Percentiles rank a stretch among this genome's conserved stretches.
Conservation (phyloP, 2,329 filamentous ascomycete species). For the Pestalotiopsis sp. region DNA sequence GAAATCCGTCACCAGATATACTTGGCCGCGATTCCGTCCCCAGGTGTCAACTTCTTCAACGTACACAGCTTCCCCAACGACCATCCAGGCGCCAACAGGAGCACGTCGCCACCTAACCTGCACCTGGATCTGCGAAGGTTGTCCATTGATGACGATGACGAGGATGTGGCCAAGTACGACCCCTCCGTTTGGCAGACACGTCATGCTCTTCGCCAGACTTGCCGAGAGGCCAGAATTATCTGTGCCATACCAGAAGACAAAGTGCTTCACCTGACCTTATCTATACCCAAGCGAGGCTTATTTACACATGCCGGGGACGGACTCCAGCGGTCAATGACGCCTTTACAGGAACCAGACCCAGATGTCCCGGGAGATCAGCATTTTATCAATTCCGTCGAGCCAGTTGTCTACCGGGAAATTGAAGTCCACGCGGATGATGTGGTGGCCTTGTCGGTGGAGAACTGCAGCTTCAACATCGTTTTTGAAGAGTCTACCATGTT, state of each 20-base stretch:
- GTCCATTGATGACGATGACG: slow-evolving; percentile 27
- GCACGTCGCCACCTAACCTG: slow-evolving; percentile 28
- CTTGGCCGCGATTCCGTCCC: slow-evolving; percentile 24
- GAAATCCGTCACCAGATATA: slow-evolving; percentile 33
- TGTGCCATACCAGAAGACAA: slow-evolving; percentile 24
- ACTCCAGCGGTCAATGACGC: slow-evolving; percentile 23
- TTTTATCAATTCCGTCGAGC: slow-evolving; percentile 15
- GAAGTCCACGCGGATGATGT: slow-evolving; percentile 28
- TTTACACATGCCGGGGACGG: slow-evolving; percentile 30
- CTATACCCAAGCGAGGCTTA: slow-evolving; percentile 28
- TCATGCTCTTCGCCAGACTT: slow-evolving; percentile 22
- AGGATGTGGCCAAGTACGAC: slow-evolving; percentile 28
- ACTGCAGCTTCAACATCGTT: slow-evolving; percentile 35
- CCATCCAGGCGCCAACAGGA: slow-evolving; percentile 28
- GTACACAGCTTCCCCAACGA: slow-evolving; percentile 35
- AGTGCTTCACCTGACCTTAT: slow-evolving; percentile 24
- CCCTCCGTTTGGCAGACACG: slow-evolving; percentile 32
- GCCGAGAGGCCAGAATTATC: slow-evolving; percentile 29
- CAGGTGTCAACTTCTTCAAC: slow-evolving; percentile 38
- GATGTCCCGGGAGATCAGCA: not conserved
- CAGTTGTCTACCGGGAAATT: slow-evolving; percentile 23
- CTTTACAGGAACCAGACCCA: not conserved
- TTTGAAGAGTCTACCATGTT: slow-evolving; percentile 24
- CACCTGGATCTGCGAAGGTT: slow-evolving; percentile 34
- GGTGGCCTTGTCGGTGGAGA: slow-evolving; percentile 31